Evolutionary conservation across 1,139 yeast species (phyloP).

Genomic region (Suhomyces panamericanus): DNA sequence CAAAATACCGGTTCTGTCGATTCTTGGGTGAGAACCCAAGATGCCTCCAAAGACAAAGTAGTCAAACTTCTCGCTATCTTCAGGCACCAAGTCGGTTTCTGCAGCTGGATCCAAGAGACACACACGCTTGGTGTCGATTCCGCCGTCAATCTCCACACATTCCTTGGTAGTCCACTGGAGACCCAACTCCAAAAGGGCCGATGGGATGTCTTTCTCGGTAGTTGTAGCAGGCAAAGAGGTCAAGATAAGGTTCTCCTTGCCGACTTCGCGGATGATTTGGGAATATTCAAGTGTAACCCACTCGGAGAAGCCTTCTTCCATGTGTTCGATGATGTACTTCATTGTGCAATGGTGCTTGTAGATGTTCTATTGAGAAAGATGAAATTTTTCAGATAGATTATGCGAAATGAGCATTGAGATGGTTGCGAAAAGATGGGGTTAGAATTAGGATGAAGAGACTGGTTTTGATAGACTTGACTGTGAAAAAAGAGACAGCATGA

Average conservation of each 20-base stretch:
- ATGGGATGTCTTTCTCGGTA: constrained; percentile 65
- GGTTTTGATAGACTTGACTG: too few relatives aligned
- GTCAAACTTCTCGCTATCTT: constrained; percentile 65
- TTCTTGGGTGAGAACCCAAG: constrained; percentile 93
- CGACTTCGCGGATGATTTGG: constrained; percentile 81
- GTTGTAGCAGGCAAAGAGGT: constrained; percentile 74
- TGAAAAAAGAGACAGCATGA: too few relatives aligned
- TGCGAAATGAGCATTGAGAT: background rate
- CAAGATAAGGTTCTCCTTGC: constrained; percentile 68
- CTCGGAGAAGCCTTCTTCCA: constrained; percentile 95
- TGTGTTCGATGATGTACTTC: constrained; percentile 94
- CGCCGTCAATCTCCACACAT: constrained; percentile 52
- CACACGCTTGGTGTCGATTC: constrained; percentile 52
- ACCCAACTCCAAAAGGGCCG: constrained; percentile 57
- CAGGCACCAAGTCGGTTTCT: constrained; percentile 65
- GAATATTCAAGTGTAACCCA: constrained; percentile 92
- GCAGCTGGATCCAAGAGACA: constrained; percentile 93
- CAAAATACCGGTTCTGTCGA: constrained; percentile 91
- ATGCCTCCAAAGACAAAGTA: constrained; percentile 96
- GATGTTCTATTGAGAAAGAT: background rate
- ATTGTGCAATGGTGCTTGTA: constrained; percentile 30
- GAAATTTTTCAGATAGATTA: background rate
- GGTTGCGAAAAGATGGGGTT: background rate
- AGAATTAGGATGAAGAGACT: too few relatives aligned
- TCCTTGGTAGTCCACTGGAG: constrained; percentile 82